Base-by-base conservation (phyloP, 75 land plant species). In the Selaginella moellendorffii region DNA sequence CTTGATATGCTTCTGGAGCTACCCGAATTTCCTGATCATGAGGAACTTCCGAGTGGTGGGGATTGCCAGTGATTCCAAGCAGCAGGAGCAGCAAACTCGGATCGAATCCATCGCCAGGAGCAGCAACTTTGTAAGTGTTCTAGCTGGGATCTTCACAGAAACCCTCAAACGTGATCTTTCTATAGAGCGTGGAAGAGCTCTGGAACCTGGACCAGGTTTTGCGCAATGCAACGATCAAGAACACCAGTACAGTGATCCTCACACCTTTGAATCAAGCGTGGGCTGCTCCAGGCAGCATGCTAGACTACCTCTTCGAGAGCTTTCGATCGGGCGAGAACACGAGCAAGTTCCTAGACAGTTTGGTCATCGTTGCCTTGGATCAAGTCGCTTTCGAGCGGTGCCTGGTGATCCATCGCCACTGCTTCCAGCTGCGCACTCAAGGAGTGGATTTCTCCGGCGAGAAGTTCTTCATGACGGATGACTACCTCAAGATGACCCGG, bases 241-340 rank as follows among this genome's bases (percentile, higher is more conserved):
- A 46, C 18, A 10, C 51, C 51, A 46, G 51, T 10, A 90, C 88
- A 1, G 51, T 90, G 20, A 87, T 87, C 14, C 54, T 90, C 26
- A 68, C 87, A 0, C 65, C 84, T 0, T 31, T 87, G n/a, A 90
- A 90, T 68, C 65, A 69, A 46, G 88, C 88, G 0, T 90, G 86
- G 68, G 82, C 73, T 0, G 80, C 74, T 5, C 5, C 5, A 14
- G 46, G 46, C 61, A 14, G 46, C 24, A 79, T 89, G 82, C 68
- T 90, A 1, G 88, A 87, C 65, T 60, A 87, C 0, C 87, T 90
- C 62, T 65, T 87, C 0, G 67, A 79, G 21, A 78, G 88, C 53
- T 77, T 90, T 51, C 69, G 71, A 51, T n/a, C 63, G 0, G 97
- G 97, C 10, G 82, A 82, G 17, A 79, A 54, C 12, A 90, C 85